Evolutionary conservation across 1,284 basidiomycete species (phyloP).

Genomic region (Ceratobasidium sp.): DNA sequence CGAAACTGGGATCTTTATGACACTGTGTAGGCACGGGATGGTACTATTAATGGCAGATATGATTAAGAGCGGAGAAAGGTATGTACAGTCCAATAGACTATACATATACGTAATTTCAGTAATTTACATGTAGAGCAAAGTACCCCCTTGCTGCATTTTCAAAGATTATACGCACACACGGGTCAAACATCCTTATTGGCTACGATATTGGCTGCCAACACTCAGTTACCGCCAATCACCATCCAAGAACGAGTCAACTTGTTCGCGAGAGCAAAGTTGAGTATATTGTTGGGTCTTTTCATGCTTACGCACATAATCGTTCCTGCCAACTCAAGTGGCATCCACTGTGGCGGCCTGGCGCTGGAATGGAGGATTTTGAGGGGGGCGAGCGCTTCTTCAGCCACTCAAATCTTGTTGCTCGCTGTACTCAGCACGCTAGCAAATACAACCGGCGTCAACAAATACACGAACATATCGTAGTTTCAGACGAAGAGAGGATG

Average conservation of each 20-base stretch:
- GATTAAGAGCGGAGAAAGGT: constrained; percentile 57
- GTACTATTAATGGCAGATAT: constrained; percentile 57
- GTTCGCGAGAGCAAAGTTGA: constrained; percentile 33
- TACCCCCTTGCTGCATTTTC: constrained; percentile 55
- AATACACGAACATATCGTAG: constrained; percentile 49
- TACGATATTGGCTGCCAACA: constrained; percentile 60
- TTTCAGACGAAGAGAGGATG: not conserved
- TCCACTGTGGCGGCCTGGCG: constrained; percentile 54
- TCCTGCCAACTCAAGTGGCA: constrained; percentile 56
- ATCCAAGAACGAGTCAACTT: constrained; percentile 50
- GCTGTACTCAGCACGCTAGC: constrained; percentile 50
- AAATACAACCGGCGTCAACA: constrained; percentile 54
- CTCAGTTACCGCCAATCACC: constrained; percentile 52
- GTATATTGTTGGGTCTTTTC: constrained; percentile 54
- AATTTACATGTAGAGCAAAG: constrained; percentile 54
- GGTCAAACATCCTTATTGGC: constrained; percentile 50
- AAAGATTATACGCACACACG: constrained; percentile 42
- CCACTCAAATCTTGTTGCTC: constrained; percentile 55
- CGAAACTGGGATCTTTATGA: constrained; percentile 57
- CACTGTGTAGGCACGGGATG: constrained; percentile 57
- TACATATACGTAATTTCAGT: not conserved
- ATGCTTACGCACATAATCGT: constrained; percentile 58
- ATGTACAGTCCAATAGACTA: not conserved
- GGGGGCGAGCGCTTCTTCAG: constrained; percentile 56
- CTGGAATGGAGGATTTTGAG: constrained; percentile 59